Evolutionary conservation across 345 rosid genomes (phyloP).

Genomic region (Populus deltoides): DNA sequence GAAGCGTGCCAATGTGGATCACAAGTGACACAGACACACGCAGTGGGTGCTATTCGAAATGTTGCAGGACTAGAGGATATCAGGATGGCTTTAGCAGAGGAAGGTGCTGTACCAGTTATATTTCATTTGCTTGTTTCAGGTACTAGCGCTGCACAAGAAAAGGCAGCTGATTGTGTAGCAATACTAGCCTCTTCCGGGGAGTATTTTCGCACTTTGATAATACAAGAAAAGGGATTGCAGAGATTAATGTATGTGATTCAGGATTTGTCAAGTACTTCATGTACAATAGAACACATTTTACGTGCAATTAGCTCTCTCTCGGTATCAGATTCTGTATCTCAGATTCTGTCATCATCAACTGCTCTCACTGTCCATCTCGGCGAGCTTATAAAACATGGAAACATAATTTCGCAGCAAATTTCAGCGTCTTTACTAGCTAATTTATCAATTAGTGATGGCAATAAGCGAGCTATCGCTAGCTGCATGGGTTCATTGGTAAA

Average conservation of each 20-base stretch:
- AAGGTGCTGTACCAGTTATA: conserved; percentile 66
- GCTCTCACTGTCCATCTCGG: conserved; percentile 50
- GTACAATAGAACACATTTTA: conserved; percentile 45
- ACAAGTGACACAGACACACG: conserved; percentile 41
- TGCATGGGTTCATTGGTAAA: conserved; percentile 55
- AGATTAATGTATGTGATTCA: conserved; percentile 49
- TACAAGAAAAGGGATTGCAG: conserved; percentile 58
- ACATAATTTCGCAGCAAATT: conserved; percentile 45
- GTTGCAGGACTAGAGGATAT: conserved; percentile 58
- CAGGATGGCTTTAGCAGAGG: conserved; percentile 54
- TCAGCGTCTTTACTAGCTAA: conserved; percentile 50
- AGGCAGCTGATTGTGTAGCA: conserved; percentile 48
- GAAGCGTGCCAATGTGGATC: conserved; percentile 74
- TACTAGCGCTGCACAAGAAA: conserved; percentile 41
- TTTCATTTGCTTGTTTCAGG: conserved; percentile 43
- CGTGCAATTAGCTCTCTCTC: conserved; percentile 49
- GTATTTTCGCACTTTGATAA: conserved; percentile 50
- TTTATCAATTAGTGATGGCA: conserved; percentile 56
- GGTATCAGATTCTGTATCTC: conserved; percentile 25
- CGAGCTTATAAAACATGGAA: conserved; percentile 58
- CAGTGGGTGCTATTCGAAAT: conserved; percentile 61
- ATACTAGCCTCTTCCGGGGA: conserved; percentile 64
- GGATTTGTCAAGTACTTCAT: conserved; percentile 38
- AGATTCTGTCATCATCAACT: conserved; percentile 59
- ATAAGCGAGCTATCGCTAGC: conserved; percentile 63